Conservation (phyloP, 805 yeast genomes). For the Tetrapisispora iriomotensis region DNA sequence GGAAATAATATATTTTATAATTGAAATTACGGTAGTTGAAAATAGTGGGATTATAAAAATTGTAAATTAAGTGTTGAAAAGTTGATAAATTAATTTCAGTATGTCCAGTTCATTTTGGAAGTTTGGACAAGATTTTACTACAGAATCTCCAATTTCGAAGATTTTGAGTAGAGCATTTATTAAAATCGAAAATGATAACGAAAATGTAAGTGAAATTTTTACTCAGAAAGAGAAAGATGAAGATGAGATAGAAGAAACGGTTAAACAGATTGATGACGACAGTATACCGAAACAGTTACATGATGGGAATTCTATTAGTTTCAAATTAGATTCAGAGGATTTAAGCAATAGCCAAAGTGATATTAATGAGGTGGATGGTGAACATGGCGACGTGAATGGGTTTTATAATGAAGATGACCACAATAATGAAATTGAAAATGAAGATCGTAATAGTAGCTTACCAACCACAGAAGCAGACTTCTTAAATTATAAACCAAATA, state of each 20-base stretch:
- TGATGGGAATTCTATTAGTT: no score
- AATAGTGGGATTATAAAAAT: no score
- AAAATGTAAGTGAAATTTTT: not conserved
- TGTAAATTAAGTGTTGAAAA: no score
- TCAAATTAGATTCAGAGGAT: not conserved
- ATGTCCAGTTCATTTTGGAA: constrained; percentile 50
- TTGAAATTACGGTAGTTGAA: no score
- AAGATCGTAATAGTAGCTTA: constrained; percentile 6
- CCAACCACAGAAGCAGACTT: constrained; percentile 29
- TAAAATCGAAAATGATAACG: constrained; percentile 13
- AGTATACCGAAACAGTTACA: constrained; percentile 1
- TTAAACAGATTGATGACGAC: constrained; percentile 7
- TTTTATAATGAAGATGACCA: constrained; percentile 21
- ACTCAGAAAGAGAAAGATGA: constrained; percentile 3
- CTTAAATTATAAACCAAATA: constrained; percentile 33
- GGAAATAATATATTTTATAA: no score
- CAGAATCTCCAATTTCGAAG: constrained; percentile 46
- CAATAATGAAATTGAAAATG: constrained; percentile 10
- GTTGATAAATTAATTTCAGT: no score
- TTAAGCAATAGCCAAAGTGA: not conserved
- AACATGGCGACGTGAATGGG: constrained; percentile 6
- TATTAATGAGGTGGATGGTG: constrained; percentile 7
- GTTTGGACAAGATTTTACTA: constrained; percentile 46
- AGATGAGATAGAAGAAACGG: constrained; percentile 5
- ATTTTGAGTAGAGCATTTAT: constrained; percentile 32